Conservation (phyloP, 176 grass and related monocot genomes). For the Aechmea fasciata region DNA sequence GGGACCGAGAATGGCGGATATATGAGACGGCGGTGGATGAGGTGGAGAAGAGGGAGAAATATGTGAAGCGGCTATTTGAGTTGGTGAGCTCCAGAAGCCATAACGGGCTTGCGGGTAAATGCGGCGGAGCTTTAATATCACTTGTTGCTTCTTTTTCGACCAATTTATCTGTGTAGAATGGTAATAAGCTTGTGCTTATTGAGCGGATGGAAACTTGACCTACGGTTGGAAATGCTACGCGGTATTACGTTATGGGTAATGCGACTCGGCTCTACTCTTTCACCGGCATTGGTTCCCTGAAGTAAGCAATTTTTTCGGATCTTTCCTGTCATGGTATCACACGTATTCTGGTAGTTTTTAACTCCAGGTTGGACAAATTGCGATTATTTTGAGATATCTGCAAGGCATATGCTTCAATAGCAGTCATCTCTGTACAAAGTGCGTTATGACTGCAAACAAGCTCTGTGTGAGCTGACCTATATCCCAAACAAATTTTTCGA, state of each 20-base stretch:
- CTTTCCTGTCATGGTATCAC: slow-evolving; percentile 1
- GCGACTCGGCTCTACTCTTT: slow-evolving; percentile 75
- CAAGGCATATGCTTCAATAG: neutral
- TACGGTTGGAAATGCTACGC: slow-evolving; percentile 34
- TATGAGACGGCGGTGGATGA: slow-evolving; percentile 85
- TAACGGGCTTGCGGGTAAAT: slow-evolving; percentile 67
- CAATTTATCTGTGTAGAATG: neutral
- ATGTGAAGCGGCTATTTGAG: slow-evolving; percentile 71
- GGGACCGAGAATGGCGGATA: slow-evolving; percentile 59
- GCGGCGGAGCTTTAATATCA: too few relatives aligned
- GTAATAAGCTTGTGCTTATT: neutral
- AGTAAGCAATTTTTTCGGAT: slow-evolving; percentile 36
- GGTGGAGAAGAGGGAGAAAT: slow-evolving; percentile 88
- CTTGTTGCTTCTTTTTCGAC: too few relatives aligned
- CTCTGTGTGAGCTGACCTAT: too few relatives aligned
- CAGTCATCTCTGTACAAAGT: too few relatives aligned
- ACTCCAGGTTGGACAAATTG: neutral
- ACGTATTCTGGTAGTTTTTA: neutral
- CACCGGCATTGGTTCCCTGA: slow-evolving; percentile 84
- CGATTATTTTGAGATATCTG: neutral
- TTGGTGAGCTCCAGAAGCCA: slow-evolving; percentile 68
- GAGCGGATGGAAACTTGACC: slow-evolving; percentile 76
- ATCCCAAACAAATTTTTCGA: too few relatives aligned
- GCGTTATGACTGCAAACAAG: too few relatives aligned
- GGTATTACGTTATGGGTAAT: slow-evolving; percentile 97